These are phyloP conservation scores for Entoloma clypeatum DNA, from an alignment of 1,284 basidiomycete species.

Conservation along the genomic window DNA sequence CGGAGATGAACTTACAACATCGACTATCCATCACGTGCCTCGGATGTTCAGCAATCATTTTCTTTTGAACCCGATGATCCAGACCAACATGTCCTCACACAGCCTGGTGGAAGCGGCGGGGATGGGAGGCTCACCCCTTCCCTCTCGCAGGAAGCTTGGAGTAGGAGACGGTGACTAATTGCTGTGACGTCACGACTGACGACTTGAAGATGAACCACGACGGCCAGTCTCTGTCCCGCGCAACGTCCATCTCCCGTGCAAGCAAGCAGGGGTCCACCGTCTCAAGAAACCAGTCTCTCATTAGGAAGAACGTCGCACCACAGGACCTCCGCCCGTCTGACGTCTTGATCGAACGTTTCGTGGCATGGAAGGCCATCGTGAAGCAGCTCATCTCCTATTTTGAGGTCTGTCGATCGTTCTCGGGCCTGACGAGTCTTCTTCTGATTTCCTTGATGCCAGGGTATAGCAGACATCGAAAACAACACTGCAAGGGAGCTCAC, in stretches of 20 bases:
- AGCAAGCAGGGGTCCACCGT: constrained; percentile 62
- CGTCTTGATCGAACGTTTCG: constrained; percentile 93
- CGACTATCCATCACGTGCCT: no score
- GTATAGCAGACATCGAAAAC: constrained; percentile 92
- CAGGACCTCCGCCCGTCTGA: constrained; percentile 94
- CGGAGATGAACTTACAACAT: no score
- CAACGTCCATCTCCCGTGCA: constrained; percentile 67
- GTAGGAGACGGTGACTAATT: no score
- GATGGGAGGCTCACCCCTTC: no score
- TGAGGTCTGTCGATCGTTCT: constrained; percentile 40
- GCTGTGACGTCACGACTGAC: no score
- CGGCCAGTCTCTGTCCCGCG: constrained; percentile 49
- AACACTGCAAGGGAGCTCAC: constrained; percentile 93
- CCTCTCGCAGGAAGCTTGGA: no score
- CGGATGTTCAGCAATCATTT: no score
- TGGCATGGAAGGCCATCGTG: constrained; percentile 93
- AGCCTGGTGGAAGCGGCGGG: no score
- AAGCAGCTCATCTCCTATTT: constrained; percentile 91
- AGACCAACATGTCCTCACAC: no score
- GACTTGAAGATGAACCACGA: constrained; percentile 25
- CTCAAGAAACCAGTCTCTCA: constrained; percentile 77
- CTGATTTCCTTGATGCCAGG: constrained; percentile 42
- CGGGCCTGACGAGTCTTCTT: background rate
- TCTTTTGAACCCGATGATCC: no score
- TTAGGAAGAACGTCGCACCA: constrained; percentile 86